These are phyloP conservation scores for Silene coronaria DNA, from an alignment of 179 eudicot species.

Conservation along the genomic window DNA sequence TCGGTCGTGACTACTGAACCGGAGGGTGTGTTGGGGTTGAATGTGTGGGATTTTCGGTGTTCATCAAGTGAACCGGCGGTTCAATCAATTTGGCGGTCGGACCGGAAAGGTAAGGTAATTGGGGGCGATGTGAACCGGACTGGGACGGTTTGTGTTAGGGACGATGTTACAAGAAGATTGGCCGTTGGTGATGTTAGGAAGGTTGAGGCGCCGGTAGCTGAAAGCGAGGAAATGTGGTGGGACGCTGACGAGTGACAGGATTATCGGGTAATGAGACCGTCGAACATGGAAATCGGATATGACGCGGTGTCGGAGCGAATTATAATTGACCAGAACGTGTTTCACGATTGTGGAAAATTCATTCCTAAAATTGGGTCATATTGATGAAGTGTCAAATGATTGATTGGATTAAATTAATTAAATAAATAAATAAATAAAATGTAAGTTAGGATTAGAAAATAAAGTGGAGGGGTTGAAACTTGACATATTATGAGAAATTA, in stretches of 20 bases:
- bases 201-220: conserved; percentile 39
- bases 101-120: conserved; percentile 19
- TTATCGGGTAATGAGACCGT: conserved; percentile 7
- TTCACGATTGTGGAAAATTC: conserved; percentile 10
- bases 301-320: neutral
- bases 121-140: conserved; percentile 34
- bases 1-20: conserved; percentile 22
- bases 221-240: conserved; percentile 45
- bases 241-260: conserved; percentile 47
- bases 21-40: conserved; percentile 29
- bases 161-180: conserved; percentile 32
- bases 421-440: conserved; percentile 3
- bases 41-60: conserved; percentile 42
- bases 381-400: conserved; percentile 4
- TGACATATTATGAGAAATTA: neutral
- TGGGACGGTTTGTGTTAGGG: conserved; percentile 46
- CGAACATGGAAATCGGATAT: neutral
- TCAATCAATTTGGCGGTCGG: conserved; percentile 42
- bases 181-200: conserved; percentile 57
- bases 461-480: neutral
- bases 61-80: conserved; percentile 34
- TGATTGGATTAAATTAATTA: neutral
- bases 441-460: neutral
- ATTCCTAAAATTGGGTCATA: neutral
- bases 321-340: neutral